Conservation (phyloP, 208 protist genomes). For the Naegleria gruberi region DNA sequence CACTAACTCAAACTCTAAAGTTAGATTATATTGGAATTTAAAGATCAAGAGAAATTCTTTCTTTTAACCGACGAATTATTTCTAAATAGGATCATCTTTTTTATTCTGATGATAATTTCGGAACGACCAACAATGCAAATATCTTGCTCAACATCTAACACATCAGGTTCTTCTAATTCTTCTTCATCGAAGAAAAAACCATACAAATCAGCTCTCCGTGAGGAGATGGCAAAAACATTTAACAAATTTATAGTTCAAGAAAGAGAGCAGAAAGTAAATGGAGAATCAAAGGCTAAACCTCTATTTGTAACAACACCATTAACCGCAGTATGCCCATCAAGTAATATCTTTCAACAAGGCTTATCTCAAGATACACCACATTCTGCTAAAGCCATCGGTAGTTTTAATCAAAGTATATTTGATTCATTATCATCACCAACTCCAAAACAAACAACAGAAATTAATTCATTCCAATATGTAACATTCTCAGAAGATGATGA, state of each 20-base stretch:
- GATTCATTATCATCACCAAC: not conserved
- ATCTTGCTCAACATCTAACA: not conserved
- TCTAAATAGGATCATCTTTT: not conserved
- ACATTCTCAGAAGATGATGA: not conserved
- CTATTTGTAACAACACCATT: not conserved
- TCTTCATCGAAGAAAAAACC: not conserved
- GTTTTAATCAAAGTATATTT: not conserved
- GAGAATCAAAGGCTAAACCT: not conserved
- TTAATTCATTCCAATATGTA: not conserved
- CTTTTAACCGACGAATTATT: too few species aligned
- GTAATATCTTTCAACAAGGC: not conserved
- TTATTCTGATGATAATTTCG: not conserved
- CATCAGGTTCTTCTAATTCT: not conserved
- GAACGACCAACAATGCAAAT: not conserved
- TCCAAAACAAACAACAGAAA: too few species aligned
- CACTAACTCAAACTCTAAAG: too few species aligned
- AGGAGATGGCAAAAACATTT: slow-evolving; percentile 22
- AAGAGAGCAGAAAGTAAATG: not conserved
- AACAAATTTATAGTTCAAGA: not conserved
- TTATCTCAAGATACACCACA: not conserved
- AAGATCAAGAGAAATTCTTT: too few species aligned
- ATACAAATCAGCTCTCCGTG: not conserved
- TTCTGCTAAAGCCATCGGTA: not conserved
- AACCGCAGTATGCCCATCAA: not conserved
- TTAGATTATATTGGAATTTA: too few species aligned